phyloP scores from a whole-genome alignment of 2,329 filamentous ascomycete species.

The Neobulgaria alba region DNA sequence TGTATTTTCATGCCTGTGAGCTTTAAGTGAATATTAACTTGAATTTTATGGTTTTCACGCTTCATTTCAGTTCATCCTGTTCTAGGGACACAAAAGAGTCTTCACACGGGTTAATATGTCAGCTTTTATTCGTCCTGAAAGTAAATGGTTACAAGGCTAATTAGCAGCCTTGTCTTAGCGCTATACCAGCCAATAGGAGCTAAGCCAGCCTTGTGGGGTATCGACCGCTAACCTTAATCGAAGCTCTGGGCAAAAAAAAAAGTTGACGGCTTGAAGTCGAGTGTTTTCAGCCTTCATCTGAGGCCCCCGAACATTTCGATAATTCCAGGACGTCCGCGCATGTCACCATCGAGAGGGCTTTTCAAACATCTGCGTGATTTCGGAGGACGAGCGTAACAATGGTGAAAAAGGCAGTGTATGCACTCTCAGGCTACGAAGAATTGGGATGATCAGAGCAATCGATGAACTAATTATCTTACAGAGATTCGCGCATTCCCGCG shows the following conservation, averaged over 20 bases:
- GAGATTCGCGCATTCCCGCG: slow-evolving; percentile 83
- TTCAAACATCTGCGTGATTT: slow-evolving; percentile 1
- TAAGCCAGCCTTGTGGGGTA: slow-evolving; percentile 1
- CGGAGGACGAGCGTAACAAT: slow-evolving; percentile 11
- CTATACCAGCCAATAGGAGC: too few species aligned
- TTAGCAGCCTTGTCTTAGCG: too few species aligned
- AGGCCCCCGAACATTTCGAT: neutral
- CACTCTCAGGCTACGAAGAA: neutral
- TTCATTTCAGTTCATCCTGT: too few species aligned
- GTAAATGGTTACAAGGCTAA: too few species aligned
- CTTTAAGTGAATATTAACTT: too few species aligned
- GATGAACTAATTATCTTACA: slow-evolving; percentile 29
- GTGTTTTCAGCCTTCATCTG: neutral
- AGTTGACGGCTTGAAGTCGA: slow-evolving; percentile 6
- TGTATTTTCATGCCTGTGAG: too few species aligned
- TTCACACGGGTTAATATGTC: too few species aligned
- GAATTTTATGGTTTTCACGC: too few species aligned
- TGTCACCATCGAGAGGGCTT: slow-evolving; percentile 17
- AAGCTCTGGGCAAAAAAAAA: slow-evolving; percentile 9
- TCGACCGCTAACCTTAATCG: neutral
- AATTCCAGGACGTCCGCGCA: slow-evolving; percentile 1
- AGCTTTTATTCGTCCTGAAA: too few species aligned
- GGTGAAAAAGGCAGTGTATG: slow-evolving; percentile 27
- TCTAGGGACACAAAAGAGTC: too few species aligned
- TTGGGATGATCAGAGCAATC: neutral